Conservation (phyloP, 176 grass and related monocot genomes). For the Aegilops longissima region DNA sequence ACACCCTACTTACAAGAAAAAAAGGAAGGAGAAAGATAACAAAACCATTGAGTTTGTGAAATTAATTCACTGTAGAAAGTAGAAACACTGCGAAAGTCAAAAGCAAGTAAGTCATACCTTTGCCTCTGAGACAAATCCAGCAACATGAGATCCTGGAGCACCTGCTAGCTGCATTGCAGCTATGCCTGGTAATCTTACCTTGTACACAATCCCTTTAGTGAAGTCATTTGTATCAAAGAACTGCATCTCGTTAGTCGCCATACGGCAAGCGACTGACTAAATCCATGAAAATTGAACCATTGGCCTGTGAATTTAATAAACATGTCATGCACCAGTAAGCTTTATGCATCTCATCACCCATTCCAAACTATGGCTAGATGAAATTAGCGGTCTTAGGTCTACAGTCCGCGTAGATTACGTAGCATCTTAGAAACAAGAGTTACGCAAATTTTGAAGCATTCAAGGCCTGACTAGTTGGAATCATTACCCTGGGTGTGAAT, state of each 20-base stretch:
- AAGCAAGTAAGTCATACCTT: slow-evolving; percentile 51
- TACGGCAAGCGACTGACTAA: slow-evolving; percentile 79
- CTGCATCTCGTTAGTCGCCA: slow-evolving; percentile 87
- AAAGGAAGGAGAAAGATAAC: not conserved
- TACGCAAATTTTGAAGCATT: not conserved
- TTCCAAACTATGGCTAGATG: not conserved
- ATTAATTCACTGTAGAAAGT: slow-evolving; percentile 6
- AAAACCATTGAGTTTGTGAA: not conserved
- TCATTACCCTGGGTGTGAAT: not conserved
- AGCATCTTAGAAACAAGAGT: not conserved
- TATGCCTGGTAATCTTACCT: slow-evolving; percentile 70
- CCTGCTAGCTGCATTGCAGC: slow-evolving; percentile 75
- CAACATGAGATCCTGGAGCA: slow-evolving; percentile 75
- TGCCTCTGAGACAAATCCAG: slow-evolving; percentile 75
- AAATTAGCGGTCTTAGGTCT: slow-evolving; percentile 10
- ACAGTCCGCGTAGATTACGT: not conserved
- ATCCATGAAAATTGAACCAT: slow-evolving; percentile 86
- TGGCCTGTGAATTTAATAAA: slow-evolving; percentile 67
- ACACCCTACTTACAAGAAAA: slow-evolving; percentile 57
- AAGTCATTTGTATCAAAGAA: slow-evolving; percentile 91
- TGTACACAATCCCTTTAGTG: slow-evolving; percentile 67
- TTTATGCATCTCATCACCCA: not conserved
- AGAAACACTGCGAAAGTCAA: slow-evolving; percentile 12
- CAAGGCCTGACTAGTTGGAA: slow-evolving; percentile 1
- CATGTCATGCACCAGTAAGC: slow-evolving; percentile 33